Evolutionary conservation across 768 basidiomycete genomes (phyloP).

Genomic region (Rossbeevera mucosa): DNA sequence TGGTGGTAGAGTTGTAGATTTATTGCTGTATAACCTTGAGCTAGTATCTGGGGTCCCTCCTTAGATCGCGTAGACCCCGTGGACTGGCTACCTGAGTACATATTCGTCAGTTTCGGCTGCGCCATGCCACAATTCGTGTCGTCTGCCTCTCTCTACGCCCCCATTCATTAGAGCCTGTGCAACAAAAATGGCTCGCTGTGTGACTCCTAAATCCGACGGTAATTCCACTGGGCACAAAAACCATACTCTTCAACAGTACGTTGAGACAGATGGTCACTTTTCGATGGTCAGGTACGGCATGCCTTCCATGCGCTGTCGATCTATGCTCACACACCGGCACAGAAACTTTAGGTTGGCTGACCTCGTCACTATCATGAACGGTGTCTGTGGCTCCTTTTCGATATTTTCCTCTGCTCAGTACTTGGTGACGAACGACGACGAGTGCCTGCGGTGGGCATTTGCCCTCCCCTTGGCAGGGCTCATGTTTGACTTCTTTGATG

Average conservation of each 20-base stretch:
- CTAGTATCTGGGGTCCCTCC: slow-evolving; percentile 19
- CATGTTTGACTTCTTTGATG: slow-evolving; percentile 97
- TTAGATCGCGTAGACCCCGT: slow-evolving; percentile 13
- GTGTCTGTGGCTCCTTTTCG: slow-evolving; percentile 94
- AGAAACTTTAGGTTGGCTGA: slow-evolving; percentile 98
- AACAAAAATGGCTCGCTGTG: slow-evolving; percentile 25
- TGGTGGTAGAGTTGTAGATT: slow-evolving; percentile 37
- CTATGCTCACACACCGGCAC: slow-evolving; percentile 13
- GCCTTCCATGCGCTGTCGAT: slow-evolving; percentile 8
- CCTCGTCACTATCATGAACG: slow-evolving; percentile 98
- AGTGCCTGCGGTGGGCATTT: slow-evolving; percentile 84
- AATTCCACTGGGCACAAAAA: slow-evolving; percentile 1
- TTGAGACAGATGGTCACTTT: slow-evolving; percentile 92
- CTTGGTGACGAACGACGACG: slow-evolving; percentile 71
- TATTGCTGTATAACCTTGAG: neutral
- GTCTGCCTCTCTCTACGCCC: slow-evolving; percentile 20
- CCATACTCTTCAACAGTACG: slow-evolving; percentile 70
- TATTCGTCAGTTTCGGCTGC: slow-evolving; percentile 10
- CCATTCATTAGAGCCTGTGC: neutral
- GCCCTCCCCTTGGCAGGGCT: slow-evolving; percentile 87
- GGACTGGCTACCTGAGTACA: neutral
- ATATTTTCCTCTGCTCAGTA: slow-evolving; percentile 92
- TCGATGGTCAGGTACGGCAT: slow-evolving; percentile 81
- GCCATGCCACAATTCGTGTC: slow-evolving; percentile 23
- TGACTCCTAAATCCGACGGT: slow-evolving; percentile 27